Percentiles rank a stretch among this genome's conserved stretches.
Evolutionary conservation across 352 stramenopile genomes (phyloP).

Genomic region (Thraustochytrium striatum): DNA sequence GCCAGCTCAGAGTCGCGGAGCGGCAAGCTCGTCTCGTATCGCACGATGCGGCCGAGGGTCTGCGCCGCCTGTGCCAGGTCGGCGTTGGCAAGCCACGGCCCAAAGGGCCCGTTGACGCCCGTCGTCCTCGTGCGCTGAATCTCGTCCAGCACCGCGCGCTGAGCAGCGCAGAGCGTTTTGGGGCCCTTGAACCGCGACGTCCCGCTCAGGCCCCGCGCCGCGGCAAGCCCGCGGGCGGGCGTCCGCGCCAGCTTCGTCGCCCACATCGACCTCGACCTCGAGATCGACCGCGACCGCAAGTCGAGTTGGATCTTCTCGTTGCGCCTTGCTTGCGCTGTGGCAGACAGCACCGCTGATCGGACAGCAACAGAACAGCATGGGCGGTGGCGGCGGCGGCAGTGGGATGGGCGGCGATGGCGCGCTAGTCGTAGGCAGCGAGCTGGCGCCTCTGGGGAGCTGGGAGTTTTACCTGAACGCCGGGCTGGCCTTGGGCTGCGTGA

Average conservation of each 20-base stretch:
- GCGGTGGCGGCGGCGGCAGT: too few species aligned
- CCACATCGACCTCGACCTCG: too few species aligned
- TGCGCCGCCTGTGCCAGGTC: conserved; percentile 59
- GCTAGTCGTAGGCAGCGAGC: background rate
- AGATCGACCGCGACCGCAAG: too few species aligned
- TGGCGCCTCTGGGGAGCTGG: background rate
- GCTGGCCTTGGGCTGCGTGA: conserved; percentile 55
- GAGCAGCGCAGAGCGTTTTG: conserved; percentile 13
- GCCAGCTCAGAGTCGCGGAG: conserved; percentile 63
- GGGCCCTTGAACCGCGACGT: conserved; percentile 16
- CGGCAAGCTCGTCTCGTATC: conserved; percentile 61
- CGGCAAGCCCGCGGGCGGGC: too few species aligned
- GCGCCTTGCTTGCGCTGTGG: background rate
- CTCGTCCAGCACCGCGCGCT: conserved; percentile 19
- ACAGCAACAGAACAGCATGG: background rate
- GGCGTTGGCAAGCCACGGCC: conserved; percentile 62
- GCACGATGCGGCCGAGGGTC: conserved; percentile 56
- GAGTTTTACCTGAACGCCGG: conserved; percentile 45
- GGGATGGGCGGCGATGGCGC: too few species aligned
- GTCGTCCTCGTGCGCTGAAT: conserved; percentile 27
- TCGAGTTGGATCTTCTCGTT: too few species aligned
- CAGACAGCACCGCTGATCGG: background rate
- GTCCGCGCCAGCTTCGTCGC: too few species aligned
- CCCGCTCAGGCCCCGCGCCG: background rate
- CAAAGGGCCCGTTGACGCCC: conserved; percentile 58